Evolutionary conservation across 2,329 filamentous ascomycete genomes (phyloP), one percentile per base, ranked within the genome.

Genomic region (Diaporthe australafricana): DNA sequence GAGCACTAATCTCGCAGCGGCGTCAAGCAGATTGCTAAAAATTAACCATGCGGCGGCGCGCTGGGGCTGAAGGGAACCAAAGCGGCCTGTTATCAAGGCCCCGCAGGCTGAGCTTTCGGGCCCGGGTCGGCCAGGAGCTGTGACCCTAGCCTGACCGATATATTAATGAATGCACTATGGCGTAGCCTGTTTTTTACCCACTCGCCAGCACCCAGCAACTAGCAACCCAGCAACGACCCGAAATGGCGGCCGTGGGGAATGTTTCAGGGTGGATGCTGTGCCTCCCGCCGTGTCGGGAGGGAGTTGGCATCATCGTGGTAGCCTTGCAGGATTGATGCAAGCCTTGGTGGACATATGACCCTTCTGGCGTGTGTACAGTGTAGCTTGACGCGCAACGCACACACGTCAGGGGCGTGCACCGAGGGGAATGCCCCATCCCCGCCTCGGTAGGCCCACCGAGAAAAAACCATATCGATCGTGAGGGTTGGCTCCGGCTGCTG

Each of bases 221-320:
- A n/a, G 22, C 22, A 30, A 45, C n/a, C 60, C 53, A 60, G 16
- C 40, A 30, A 40, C 66, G 53, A 50, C 66, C 66, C 47, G 53
- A 60, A 42, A 48, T 30, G 27, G 27, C 35, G 66, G 66, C 66
- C 66, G 5, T 38, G 6, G 22, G 45, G 45, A 9, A 35, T 50
- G 66, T 69, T 69, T 69, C 66, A 69, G 53, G n/a, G 22, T 38
- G 11, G 55, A 9, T 16, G 30, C 53, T 38, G 53, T 68, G 66
- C 66, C 66, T 50, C 52, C 60, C 27, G 27, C 27, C 27, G 9
- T 20, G 42, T 38, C n/a, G 42, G 60, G 32, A 22, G 32, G 20
- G n/a, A 38, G 7, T 22, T 22, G 25, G 22, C 17, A 27, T 17
- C 22, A 3, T 6, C 25, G 30, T 25, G 1, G 57, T 48, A 63